Evolutionary conservation across 495 filamentous ascomycete genomes (phyloP).

Genomic region (Hypoxylon perforatum): DNA sequence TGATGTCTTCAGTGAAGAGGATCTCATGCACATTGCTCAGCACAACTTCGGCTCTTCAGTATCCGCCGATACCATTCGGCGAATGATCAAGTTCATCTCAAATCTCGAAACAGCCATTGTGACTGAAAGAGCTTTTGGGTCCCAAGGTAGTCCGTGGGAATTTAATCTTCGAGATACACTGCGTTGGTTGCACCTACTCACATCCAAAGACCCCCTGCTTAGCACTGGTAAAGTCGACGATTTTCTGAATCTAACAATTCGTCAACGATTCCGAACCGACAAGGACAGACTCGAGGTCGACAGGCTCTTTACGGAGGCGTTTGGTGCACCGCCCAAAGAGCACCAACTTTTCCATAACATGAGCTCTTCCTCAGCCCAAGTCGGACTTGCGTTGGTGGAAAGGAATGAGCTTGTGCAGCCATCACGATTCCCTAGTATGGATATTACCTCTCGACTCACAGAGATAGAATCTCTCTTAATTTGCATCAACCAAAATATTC

Average conservation of each 20-base stretch:
- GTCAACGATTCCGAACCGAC: constrained; percentile 83
- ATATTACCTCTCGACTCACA: constrained; percentile 67
- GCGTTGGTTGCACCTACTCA: constrained; percentile 84
- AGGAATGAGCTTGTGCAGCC: constrained; percentile 69
- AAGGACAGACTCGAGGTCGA: constrained; percentile 72
- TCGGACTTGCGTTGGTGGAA: constrained; percentile 78
- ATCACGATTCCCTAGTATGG: constrained; percentile 64
- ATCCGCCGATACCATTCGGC: constrained; percentile 63
- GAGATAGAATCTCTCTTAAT: constrained; percentile 87
- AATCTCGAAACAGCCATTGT: constrained; percentile 76
- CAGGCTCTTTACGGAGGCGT: constrained; percentile 66
- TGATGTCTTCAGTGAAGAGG: constrained; percentile 82
- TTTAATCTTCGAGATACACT: constrained; percentile 94
- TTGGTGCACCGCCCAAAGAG: constrained; percentile 50
- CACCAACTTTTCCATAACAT: constrained; percentile 74
- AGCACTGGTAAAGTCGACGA: constrained; percentile 65
- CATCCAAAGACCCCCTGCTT: constrained; percentile 65
- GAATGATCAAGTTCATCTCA: constrained; percentile 83
- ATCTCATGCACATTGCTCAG: constrained; percentile 82
- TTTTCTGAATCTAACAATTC: constrained; percentile 84
- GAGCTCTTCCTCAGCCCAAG: constrained; percentile 66
- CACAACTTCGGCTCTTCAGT: constrained; percentile 74
- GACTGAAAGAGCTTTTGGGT: constrained; percentile 72
- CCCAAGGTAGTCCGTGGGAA: constrained; percentile 93
- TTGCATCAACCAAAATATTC: constrained; percentile 85